Percentiles rank a stretch among this genome's conserved stretches.
phyloP scores from a whole-genome alignment of 495 filamentous ascomycete species.

The Lepidopterella palustris region DNA sequence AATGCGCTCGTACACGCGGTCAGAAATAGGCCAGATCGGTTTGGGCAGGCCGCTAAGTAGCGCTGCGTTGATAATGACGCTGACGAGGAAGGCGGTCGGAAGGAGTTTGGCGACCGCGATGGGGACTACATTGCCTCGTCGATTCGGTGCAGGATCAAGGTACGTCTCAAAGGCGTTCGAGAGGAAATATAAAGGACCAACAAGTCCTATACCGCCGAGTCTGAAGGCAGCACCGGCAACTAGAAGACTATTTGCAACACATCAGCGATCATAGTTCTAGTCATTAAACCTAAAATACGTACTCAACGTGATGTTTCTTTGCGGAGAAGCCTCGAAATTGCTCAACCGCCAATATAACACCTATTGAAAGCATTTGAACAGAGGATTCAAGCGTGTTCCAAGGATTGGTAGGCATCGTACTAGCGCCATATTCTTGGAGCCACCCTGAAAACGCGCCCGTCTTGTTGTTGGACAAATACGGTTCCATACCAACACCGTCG shows the following conservation, averaged over 20 bases:
- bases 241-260: background rate
- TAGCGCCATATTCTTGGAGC: no score
- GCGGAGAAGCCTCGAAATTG: background rate
- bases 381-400: background rate
- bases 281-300: background rate
- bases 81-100: background rate
- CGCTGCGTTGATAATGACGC: background rate
- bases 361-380: background rate
- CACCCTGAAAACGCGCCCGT: no score
- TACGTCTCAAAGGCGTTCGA: background rate
- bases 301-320: background rate
- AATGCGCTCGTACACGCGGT: background rate
- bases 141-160: background rate
- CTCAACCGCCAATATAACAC: background rate
- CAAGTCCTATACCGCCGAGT: background rate
- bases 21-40: background rate
- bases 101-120: background rate
- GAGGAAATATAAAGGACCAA: background rate
- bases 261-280: no score
- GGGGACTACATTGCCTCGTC: background rate
- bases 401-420: background rate
- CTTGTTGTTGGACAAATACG: no score
- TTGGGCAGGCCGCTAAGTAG: background rate
- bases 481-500: no score
- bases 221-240: background rate